These are phyloP conservation scores for Gaeumannomyces tritici DNA, from an alignment of 2,329 filamentous ascomycete species.

Conservation along the genomic window DNA sequence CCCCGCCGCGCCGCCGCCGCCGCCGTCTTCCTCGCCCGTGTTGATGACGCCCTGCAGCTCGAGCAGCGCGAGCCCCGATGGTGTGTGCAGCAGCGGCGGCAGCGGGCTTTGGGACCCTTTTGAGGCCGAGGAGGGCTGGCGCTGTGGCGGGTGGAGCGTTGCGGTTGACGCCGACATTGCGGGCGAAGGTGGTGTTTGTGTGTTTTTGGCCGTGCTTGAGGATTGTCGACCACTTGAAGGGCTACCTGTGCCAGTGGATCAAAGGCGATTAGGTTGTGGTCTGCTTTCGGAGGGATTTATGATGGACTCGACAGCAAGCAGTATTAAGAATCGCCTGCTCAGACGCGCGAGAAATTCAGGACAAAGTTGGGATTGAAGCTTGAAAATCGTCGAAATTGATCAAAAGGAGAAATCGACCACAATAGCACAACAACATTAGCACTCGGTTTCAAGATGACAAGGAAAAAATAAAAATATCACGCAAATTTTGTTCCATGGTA, in stretches of 20 bases:
- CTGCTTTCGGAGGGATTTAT: no score
- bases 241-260: no score
- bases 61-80: slow-evolving; percentile 77
- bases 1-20: slow-evolving; percentile 10
- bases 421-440: background rate
- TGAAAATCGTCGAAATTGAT: background rate
- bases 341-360: background rate
- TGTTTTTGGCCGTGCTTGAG: no score
- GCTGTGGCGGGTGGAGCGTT: slow-evolving; percentile 28
- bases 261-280: no score
- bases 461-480: no score
- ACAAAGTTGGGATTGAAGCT: background rate
- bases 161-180: slow-evolving; percentile 21
- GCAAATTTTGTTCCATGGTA: no score
- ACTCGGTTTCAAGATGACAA: background rate
- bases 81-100: slow-evolving; percentile 77
- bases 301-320: no score
- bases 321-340: no score
- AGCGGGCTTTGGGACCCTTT: slow-evolving; percentile 42
- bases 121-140: slow-evolving; percentile 5
- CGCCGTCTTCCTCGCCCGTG: slow-evolving; percentile 30
- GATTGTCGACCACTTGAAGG: no score
- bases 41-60: slow-evolving; percentile 93
- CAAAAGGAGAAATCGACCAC: no score
- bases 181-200: no score